Percentiles rank a stretch among this genome's conserved stretches.
These are phyloP conservation scores for Solanum corneliomulleri DNA, from an alignment of 257 asterid species.

Conservation along the genomic window DNA sequence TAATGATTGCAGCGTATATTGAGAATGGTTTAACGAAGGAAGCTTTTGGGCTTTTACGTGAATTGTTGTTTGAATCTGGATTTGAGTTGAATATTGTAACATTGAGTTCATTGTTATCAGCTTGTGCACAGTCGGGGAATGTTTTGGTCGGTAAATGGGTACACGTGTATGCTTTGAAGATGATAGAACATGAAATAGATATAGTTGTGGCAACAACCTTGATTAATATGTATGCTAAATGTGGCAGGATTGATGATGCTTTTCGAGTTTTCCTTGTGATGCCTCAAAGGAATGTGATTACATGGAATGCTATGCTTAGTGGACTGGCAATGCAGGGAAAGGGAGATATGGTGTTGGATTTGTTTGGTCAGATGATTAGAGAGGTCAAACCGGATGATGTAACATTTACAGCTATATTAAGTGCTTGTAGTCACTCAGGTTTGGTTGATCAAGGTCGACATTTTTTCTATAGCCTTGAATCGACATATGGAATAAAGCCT, in stretches of 20 bases:
- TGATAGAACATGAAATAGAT: constrained; percentile 18
- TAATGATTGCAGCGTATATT: constrained; percentile 39
- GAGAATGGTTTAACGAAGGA: constrained; percentile 40
- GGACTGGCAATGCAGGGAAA: constrained; percentile 86
- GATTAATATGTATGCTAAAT: constrained; percentile 84
- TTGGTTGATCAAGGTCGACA: constrained; percentile 53
- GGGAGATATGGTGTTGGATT: constrained; percentile 31
- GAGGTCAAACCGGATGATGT: constrained; percentile 54
- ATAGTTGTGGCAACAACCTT: constrained; percentile 50
- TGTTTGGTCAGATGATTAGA: constrained; percentile 51
- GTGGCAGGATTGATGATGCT: constrained; percentile 53
- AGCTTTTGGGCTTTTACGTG: constrained; percentile 40
- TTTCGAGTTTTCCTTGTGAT: constrained; percentile 31
- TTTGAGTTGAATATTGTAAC: constrained; percentile 35
- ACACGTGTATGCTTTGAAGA: constrained; percentile 43
- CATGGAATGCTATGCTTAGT: constrained; percentile 70
- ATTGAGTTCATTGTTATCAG: constrained; percentile 44
- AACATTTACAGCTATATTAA: constrained; percentile 61
- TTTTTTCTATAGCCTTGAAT: constrained; percentile 43
- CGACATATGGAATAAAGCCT: constrained; percentile 30
- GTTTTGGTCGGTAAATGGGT: constrained; percentile 54
- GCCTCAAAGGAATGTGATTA: constrained; percentile 30
- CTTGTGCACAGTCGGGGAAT: constrained; percentile 59
- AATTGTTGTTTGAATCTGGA: constrained; percentile 36
- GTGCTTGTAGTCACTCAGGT: constrained; percentile 85